These are phyloP conservation scores for Bolboschoenus planiculmis DNA, from an alignment of 176 grass and related monocot species.

Conservation along the genomic window DNA sequence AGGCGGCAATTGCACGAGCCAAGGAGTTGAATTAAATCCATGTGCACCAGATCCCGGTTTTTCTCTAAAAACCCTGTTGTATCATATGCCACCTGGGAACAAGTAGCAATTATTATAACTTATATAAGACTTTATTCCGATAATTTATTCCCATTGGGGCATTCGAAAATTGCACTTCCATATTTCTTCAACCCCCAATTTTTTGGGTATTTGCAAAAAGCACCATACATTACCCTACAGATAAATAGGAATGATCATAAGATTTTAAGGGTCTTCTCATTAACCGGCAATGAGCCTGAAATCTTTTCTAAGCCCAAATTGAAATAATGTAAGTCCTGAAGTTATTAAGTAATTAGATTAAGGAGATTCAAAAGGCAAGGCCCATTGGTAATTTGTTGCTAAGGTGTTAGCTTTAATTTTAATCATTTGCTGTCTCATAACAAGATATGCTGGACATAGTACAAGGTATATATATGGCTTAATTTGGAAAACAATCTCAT, in stretches of 20 bases:
- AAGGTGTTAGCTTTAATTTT: not conserved
- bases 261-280: not conserved
- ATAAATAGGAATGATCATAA: not conserved
- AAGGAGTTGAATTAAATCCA: conserved; percentile 91
- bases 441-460: not conserved
- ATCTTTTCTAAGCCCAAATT: not conserved
- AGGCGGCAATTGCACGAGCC: conserved; percentile 66
- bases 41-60: conserved; percentile 93
- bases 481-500: not conserved
- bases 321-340: not conserved
- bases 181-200: not conserved
- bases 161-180: not conserved
- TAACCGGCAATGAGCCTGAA: not conserved
- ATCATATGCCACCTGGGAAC: conserved; percentile 45
- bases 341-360: not conserved
- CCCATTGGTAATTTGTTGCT: not conserved
- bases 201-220: not conserved
- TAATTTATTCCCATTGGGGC: not conserved
- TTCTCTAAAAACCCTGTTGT: conserved; percentile 95
- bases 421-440: not conserved
- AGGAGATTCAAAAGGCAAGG: not conserved
- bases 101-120: not conserved
- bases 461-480: no score
- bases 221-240: not conserved
- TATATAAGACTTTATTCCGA: not conserved